Evolutionary conservation across 371 early-diverging fungal species (phyloP), one percentile per base, ranked within the genome.

Genomic region (Chytridiales sp.): DNA sequence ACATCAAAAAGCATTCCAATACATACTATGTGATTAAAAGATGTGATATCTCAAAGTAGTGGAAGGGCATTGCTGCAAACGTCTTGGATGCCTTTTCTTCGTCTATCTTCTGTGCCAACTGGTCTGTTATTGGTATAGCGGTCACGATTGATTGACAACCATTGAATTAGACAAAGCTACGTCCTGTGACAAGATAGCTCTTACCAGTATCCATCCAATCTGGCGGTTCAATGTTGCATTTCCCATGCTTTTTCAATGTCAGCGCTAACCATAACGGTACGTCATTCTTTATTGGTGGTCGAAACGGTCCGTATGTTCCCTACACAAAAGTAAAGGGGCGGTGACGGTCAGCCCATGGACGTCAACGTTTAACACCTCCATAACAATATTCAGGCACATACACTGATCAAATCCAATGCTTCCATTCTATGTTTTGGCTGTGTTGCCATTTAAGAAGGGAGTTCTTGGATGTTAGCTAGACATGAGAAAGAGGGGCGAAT

Each of bases 191-290:
- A 51, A 41, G 21, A 38, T 22, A 56, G 61, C 1, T 5, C 68
- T 21, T 69, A 82, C 87, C 84, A 26, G 70, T 64, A 40, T 78
- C 80, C 62, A 95, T 78, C 95, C 95, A 95, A 15, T 68, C 70
- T 36, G 95, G 95, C 32, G 87, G 81, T n/a, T 85, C 74, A n/a
- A 95, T 87, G 26, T 71, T 79, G 69, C 93, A 92, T 55, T 87
- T 85, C 50, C 87, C 81, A 38, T 87, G 83, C 64, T 82, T 82
- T 60, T 93, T 92, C 70, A 95, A 73, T n/a, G 83, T 67, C 8
- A 92, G 67, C 4, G 94, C 93, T 39, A 94, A 80, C 95, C 95
- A 95, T 8, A 92, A 71, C 31, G 93, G 93, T 0, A 93, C 93
- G 61, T 79, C 62, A 8, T 78, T 74, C 47, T 77, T 72, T 15